Conservation (phyloP, 805 yeast genomes). For the Candida vartiovaarae region DNA sequence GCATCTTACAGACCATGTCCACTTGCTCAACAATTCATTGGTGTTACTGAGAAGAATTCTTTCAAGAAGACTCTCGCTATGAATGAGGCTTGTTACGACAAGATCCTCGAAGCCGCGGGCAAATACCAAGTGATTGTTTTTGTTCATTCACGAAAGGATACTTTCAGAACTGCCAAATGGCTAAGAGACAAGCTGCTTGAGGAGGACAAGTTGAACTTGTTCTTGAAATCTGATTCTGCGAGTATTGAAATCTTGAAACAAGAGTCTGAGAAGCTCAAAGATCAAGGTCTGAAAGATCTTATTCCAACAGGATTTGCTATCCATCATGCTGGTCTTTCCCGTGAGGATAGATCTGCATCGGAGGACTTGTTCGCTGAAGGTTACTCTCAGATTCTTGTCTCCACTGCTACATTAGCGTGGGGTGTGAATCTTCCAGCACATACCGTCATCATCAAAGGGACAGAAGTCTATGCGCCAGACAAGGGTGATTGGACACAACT, state of each 20-base stretch:
- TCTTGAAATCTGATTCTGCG: conserved; percentile 40
- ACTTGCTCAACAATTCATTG: conserved; percentile 78
- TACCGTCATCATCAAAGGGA: conserved; percentile 88
- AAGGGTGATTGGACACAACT: conserved; percentile 83
- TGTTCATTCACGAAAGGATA: conserved; percentile 92
- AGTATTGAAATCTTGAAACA: conserved; percentile 53
- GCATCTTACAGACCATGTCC: conserved; percentile 89
- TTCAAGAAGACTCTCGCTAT: conserved; percentile 72
- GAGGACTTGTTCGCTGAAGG: conserved; percentile 90
- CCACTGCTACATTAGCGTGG: conserved; percentile 95
- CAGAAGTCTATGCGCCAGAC: conserved; percentile 89
- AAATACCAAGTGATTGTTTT: conserved; percentile 80
- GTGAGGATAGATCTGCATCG: conserved; percentile 64
- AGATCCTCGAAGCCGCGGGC: conserved; percentile 56
- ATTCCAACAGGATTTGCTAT: conserved; percentile 73
- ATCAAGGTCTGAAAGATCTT: conserved; percentile 48
- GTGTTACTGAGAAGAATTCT: conserved; percentile 78
- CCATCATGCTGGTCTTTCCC: conserved; percentile 85
- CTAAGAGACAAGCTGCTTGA: conserved; percentile 55
- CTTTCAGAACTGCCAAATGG: conserved; percentile 75
- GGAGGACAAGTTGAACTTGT: conserved; percentile 39
- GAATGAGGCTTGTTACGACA: conserved; percentile 87
- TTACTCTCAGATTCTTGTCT: conserved; percentile 71
- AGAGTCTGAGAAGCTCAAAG: conserved; percentile 53
- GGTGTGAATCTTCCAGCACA: conserved; percentile 96